Evolutionary conservation across 768 basidiomycete genomes (phyloP).

Genomic region (Lactifluus subvellereus): DNA sequence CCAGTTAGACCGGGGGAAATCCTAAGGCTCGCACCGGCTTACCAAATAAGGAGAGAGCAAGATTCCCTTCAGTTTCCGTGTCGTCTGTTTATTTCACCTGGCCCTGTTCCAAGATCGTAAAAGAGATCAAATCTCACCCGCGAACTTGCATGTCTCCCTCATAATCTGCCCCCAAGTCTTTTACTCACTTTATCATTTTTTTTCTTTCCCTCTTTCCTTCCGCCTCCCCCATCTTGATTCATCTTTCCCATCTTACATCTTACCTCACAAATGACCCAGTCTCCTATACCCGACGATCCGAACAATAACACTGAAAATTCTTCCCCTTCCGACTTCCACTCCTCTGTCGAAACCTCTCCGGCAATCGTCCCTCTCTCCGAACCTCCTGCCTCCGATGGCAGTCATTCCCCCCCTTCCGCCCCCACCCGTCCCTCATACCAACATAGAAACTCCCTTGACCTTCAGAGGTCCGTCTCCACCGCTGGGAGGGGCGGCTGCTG

Average conservation of each 20-base stretch:
- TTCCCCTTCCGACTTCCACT: constrained; percentile 22
- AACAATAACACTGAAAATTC: constrained; percentile 18
- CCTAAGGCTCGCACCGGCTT: constrained; percentile 10
- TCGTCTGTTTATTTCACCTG: constrained; percentile 20
- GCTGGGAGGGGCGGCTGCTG: constrained; percentile 24
- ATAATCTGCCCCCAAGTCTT: constrained; percentile 16
- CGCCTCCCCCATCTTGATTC: background rate
- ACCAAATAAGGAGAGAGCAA: constrained; percentile 11
- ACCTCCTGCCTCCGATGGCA: constrained; percentile 12
- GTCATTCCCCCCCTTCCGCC: constrained; percentile 15
- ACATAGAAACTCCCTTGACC: constrained; percentile 20
- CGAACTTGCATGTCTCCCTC: constrained; percentile 21
- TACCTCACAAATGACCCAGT: constrained; percentile 11
- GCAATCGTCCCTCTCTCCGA: constrained; percentile 16
- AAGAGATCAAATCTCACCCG: constrained; percentile 20
- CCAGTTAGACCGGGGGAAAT: constrained; percentile 18
- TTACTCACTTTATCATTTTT: constrained; percentile 9
- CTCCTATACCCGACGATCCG: constrained; percentile 21
- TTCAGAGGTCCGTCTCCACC: constrained; percentile 18
- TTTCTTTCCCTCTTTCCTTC: background rate
- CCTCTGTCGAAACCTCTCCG: constrained; percentile 23
- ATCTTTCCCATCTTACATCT: background rate
- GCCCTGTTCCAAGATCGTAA: constrained; percentile 21
- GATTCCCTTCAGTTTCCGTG: constrained; percentile 18
- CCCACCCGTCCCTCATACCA: constrained; percentile 12